Base-by-base conservation (phyloP, 352 stramenopile genomes). In the Phytophthora brassicae region DNA sequence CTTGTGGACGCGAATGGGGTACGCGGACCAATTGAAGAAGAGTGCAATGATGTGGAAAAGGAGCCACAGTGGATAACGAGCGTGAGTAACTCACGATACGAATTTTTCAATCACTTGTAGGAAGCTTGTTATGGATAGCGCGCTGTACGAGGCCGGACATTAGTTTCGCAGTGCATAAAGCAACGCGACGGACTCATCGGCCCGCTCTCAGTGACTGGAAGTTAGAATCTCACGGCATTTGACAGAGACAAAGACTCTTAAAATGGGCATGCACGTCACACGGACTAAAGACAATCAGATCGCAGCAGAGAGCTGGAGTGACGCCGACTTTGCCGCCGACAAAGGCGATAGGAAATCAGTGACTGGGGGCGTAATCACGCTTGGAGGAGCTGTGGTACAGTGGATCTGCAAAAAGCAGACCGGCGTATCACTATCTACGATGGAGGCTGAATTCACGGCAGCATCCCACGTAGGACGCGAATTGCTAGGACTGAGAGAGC, bases 31-130 rank as follows among this genome's bases (percentile, higher is more conserved):
- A 50, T 66, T n/a, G 19, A 17, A 1, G 35, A 47, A 16, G 47
- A 65, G 6, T 6, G 2, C 26, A 28, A 48, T 13, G 38, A 53
- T 11, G 26, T 17, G 0, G 22, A n/a, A n/a, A n/a, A n/a, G n/a
- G n/a, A 56, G 9, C n/a, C 28, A 24, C 9, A 26, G 2, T 26
- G n/a, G 14, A 9, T 16, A n/a, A 13, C 0, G 41, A 8, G 23
- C 33, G 24, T 35, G 44, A 19, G 1, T 26, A 44, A 1, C 70
- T 58, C 4, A 73, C 55, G 1, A 42, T 68, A 2, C 48, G 43
- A 11, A 56, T 7, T 20, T 74, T 75, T 35, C 66, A 75, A 52
- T 75, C 66, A 5, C 47, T 81, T 6, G 55, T 75, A 4, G 59
- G 70, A 1, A 75, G 38, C 13, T 36, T 77, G 14, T 38, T 75